Conservation (phyloP, 164 flowering plant genomes). For the Chimonanthus salicifolius region DNA sequence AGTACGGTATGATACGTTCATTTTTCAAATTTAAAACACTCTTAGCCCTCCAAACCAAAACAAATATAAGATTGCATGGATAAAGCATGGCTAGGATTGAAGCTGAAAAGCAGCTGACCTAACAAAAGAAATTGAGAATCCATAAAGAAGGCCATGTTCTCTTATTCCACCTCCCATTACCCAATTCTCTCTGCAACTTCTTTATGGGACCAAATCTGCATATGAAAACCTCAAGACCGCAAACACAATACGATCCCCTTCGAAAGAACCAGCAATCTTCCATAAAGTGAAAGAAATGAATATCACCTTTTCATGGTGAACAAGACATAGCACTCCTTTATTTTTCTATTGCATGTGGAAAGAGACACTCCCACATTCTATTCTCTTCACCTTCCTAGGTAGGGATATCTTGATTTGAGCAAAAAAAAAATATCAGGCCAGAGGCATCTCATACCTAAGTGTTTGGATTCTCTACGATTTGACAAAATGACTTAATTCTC, state of each 20-base stretch:
- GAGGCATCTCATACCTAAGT: neutral
- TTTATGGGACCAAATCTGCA: slow-evolving; percentile 66
- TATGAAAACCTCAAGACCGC: slow-evolving; percentile 18
- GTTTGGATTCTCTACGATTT: neutral
- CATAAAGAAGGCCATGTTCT: slow-evolving; percentile 42
- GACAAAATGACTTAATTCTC: neutral
- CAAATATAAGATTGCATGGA: neutral
- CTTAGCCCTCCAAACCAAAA: neutral
- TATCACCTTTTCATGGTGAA: slow-evolving; percentile 60
- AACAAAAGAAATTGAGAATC: slow-evolving; percentile 30
- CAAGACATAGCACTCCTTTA: slow-evolving; percentile 32
- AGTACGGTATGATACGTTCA: neutral
- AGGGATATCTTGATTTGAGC: neutral
- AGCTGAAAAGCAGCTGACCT: neutral
- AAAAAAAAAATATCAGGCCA: neutral
- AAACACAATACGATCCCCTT: slow-evolving; percentile 9
- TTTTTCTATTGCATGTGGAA: slow-evolving; percentile 35
- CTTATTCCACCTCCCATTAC: slow-evolving; percentile 52
- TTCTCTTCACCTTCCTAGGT: neutral
- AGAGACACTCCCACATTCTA: slow-evolving; percentile 19
- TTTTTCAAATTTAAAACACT: neutral
- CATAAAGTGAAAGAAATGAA: slow-evolving; percentile 50
- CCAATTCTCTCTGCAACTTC: slow-evolving; percentile 63
- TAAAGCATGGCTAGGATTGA: neutral
- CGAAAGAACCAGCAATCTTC: slow-evolving; percentile 33